Conservation (phyloP, 805 yeast genomes). For the Yamadazyma paraphyllophila region DNA sequence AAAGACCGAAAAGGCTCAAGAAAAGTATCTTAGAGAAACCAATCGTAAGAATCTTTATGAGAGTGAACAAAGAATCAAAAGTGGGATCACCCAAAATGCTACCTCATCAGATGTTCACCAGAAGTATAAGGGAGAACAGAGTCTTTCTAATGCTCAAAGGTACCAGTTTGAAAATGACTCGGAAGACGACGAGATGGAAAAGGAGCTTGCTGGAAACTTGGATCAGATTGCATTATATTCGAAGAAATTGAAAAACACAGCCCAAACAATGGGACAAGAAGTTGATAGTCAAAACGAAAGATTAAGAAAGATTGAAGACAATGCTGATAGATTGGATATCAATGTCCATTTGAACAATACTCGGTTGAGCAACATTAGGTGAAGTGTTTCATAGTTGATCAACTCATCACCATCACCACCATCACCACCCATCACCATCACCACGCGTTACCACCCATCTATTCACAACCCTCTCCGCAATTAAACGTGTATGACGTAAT, state of each 20-base stretch:
- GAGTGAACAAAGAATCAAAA: slow-evolving; percentile 67
- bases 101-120: slow-evolving; percentile 35
- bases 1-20: slow-evolving; percentile 58
- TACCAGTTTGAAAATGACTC: slow-evolving; percentile 87
- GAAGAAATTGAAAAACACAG: slow-evolving; percentile 67
- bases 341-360: slow-evolving; percentile 76
- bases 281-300: slow-evolving; percentile 75
- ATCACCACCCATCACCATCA: not conserved
- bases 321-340: slow-evolving; percentile 81
- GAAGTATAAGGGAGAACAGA: slow-evolving; percentile 52
- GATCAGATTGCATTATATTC: slow-evolving; percentile 73
- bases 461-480: too few relatives aligned
- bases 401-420: not conserved
- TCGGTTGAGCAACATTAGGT: slow-evolving; percentile 52
- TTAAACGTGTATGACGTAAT: not conserved
- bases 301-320: slow-evolving; percentile 72
- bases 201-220: slow-evolving; percentile 79
- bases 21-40: slow-evolving; percentile 59
- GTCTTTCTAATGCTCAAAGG: slow-evolving; percentile 57
- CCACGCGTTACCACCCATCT: too few relatives aligned
- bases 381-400: not conserved
- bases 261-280: slow-evolving; percentile 72
- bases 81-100: slow-evolving; percentile 50
- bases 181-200: slow-evolving; percentile 91
- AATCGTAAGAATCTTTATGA: slow-evolving; percentile 58